A percentile compares a stretch with the other conserved stretches of the same genome.
Conservation (phyloP, 1,284 basidiomycete genomes). For the Butyriboletus appendiculatus region DNA sequence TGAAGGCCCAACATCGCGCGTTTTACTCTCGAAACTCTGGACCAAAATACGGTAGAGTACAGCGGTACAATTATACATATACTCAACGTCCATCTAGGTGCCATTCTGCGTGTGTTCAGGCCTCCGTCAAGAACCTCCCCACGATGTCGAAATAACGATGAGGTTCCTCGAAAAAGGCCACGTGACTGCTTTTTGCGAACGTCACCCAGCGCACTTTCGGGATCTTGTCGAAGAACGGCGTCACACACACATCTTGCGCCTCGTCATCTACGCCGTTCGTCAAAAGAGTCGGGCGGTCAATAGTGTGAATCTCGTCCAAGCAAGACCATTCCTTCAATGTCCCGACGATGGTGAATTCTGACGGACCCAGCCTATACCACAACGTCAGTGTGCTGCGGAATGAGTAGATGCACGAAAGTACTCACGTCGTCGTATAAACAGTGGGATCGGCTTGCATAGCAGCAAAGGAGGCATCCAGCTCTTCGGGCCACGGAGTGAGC, state of each 20-base stretch:
- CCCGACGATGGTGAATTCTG: constrained; percentile 33
- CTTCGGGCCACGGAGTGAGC: constrained; percentile 21
- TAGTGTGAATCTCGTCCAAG: constrained; percentile 35
- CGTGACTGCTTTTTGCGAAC: constrained; percentile 36
- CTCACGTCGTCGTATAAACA: constrained; percentile 21
- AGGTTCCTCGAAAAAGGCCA: constrained; percentile 19
- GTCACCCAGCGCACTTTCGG: constrained; percentile 35
- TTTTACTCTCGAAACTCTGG: too few species aligned
- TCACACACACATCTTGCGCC: constrained; percentile 31
- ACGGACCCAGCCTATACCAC: constrained; percentile 19
- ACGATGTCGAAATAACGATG: constrained; percentile 19
- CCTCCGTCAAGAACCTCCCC: constrained; percentile 15
- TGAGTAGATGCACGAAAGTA: neutral
- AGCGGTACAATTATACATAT: too few species aligned
- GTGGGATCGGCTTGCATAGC: constrained; percentile 14
- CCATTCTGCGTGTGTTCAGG: neutral
- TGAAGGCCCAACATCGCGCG: too few species aligned
- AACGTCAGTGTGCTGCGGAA: neutral
- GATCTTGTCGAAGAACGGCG: constrained; percentile 36
- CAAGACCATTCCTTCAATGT: constrained; percentile 37
- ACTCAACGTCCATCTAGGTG: too few species aligned
- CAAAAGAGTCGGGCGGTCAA: constrained; percentile 36
- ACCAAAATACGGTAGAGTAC: too few species aligned
- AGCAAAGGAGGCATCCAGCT: constrained; percentile 11
- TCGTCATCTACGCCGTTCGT: constrained; percentile 36